Percentiles rank a stretch among this genome's conserved stretches.
Evolutionary conservation across 2,329 filamentous ascomycete genomes (phyloP).

Genomic region (Calycina herbarum): DNA sequence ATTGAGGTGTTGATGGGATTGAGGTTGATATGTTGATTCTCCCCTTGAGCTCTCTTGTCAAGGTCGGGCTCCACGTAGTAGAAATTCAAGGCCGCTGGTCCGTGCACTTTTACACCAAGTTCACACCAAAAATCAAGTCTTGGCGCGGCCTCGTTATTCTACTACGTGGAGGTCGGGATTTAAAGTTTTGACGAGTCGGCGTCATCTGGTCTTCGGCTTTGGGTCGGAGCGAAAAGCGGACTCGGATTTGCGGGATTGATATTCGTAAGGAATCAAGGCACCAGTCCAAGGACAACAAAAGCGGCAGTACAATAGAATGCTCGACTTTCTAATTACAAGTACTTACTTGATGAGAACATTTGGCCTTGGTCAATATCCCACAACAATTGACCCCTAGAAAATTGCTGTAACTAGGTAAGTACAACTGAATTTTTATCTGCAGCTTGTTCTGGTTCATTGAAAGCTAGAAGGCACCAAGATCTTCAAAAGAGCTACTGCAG

Average conservation of each 20-base stretch:
- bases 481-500: not conserved
- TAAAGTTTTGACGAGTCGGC: slow-evolving; percentile 11
- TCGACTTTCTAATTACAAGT: too few relatives aligned
- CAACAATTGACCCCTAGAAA: not conserved
- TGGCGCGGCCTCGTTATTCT: too few relatives aligned
- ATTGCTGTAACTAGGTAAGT: not conserved
- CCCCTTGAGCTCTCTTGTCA: not conserved
- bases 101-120: too few relatives aligned
- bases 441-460: not conserved
- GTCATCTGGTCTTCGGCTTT: slow-evolving; percentile 6
- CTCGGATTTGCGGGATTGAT: not conserved
- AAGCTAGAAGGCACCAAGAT: not conserved
- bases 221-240: not conserved
- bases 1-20: not conserved
- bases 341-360: not conserved
- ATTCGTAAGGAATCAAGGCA: not conserved
- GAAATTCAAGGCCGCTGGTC: too few relatives aligned
- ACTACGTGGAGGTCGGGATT: not conserved
- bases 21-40: slow-evolving; percentile 8
- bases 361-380: not conserved
- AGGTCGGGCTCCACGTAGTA: too few relatives aligned
- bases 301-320: not conserved
- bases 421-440: not conserved
- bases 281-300: not conserved
- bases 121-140: too few relatives aligned